Conservation (phyloP, 306 rosid species). For the Cajanus cajan region DNA sequence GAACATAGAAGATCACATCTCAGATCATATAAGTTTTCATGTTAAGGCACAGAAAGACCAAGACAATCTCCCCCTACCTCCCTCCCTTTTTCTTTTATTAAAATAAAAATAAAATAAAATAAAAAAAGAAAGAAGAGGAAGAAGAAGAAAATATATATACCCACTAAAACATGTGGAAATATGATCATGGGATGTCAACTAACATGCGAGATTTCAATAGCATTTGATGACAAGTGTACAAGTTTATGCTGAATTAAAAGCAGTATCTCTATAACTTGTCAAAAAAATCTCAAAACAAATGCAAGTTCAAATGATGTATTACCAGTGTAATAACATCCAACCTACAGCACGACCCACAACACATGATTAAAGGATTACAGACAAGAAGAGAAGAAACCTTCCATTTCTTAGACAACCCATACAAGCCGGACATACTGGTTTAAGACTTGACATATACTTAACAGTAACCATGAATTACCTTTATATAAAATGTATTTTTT, state of each 20-base stretch:
- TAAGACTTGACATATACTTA: background rate
- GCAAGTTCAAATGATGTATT: background rate
- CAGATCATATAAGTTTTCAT: slow-evolving; percentile 12
- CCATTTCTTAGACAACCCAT: background rate
- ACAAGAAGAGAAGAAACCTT: background rate
- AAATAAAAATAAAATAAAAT: too few species aligned
- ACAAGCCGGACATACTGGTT: background rate
- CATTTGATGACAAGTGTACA: background rate
- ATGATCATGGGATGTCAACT: background rate
- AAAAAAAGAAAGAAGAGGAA: too few species aligned
- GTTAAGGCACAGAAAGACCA: background rate
- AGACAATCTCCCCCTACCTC: too few species aligned
- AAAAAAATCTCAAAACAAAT: background rate
- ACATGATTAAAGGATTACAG: background rate
- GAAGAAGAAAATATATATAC: too few species aligned
- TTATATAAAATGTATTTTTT: background rate
- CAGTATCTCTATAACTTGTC: background rate
- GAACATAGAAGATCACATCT: slow-evolving; percentile 22
- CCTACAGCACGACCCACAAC: background rate
- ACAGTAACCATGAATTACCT: background rate
- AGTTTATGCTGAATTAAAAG: background rate
- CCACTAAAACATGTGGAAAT: too few species aligned
- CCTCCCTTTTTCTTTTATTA: too few species aligned
- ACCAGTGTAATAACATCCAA: background rate
- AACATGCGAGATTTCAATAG: background rate